Percentiles rank a stretch among this genome's conserved stretches.
Conservation (phyloP, 2,329 filamentous ascomycete genomes). For the Neopestalotiopsis clavispora region DNA sequence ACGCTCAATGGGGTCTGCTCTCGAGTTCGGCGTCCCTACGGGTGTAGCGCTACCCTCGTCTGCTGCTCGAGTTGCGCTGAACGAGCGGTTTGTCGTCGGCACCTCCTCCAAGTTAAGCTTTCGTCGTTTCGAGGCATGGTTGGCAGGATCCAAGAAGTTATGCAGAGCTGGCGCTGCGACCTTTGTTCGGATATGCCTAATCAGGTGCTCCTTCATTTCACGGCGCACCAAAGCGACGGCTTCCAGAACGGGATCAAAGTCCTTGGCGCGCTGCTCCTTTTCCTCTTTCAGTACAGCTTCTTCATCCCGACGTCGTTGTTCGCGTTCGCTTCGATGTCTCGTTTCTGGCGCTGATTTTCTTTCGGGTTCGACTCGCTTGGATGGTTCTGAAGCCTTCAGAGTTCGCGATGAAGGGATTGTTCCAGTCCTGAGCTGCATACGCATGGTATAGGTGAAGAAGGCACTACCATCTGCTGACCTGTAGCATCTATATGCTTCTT, state of each 20-base stretch:
- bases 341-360: constrained; percentile 43
- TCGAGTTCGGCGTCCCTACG: constrained; percentile 68
- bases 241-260: constrained; percentile 88
- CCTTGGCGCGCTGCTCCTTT: constrained; percentile 83
- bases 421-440: constrained; percentile 76
- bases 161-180: constrained; percentile 82
- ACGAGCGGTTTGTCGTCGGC: constrained; percentile 51
- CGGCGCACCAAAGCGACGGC: constrained; percentile 78
- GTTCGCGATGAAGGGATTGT: constrained; percentile 37
- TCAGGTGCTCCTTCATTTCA: constrained; percentile 84
- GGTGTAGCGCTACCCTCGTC: constrained; percentile 67
- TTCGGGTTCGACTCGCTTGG: constrained; percentile 31
- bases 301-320: constrained; percentile 75
- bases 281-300: constrained; percentile 87
- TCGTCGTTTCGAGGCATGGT: constrained; percentile 79
- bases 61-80: constrained; percentile 47
- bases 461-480: constrained; percentile 78
- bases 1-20: constrained; percentile 65
- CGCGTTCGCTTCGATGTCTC: constrained; percentile 69
- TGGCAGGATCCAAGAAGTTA: constrained; percentile 80
- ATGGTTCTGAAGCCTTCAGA: constrained; percentile 28
- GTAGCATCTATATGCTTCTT: constrained; percentile 82
- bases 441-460: constrained; percentile 91
- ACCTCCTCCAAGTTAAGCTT: constrained; percentile 79
- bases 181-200: constrained; percentile 86